Percentiles rank a stretch among this genome's conserved stretches.
These are phyloP conservation scores for Cyclotella baltica DNA, from an alignment of 108 stramenopile genomes.

Conservation along the genomic window DNA sequence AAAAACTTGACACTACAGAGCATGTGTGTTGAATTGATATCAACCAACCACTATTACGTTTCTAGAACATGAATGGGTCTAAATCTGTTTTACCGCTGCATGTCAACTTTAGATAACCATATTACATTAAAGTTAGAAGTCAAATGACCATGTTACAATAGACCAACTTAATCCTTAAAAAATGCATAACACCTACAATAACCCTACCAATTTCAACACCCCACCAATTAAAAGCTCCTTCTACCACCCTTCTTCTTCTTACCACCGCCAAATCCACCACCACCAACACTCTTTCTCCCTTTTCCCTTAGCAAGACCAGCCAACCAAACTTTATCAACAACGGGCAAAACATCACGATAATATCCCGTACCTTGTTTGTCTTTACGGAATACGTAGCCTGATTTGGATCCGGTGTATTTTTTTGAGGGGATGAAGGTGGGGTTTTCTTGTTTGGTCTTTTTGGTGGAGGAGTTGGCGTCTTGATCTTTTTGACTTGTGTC, in stretches of 20 bases:
- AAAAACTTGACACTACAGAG: too few species aligned
- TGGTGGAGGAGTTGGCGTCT: too few species aligned
- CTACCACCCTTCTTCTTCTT: slow-evolving; percentile 35
- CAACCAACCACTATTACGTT: too few species aligned
- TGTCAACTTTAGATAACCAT: too few species aligned
- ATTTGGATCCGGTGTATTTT: slow-evolving; percentile 77
- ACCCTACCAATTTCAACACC: background rate
- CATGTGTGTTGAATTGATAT: too few species aligned
- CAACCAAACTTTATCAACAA: slow-evolving; percentile 59
- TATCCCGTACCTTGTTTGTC: slow-evolving; percentile 82
- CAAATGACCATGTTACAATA: too few species aligned
- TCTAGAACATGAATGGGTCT: too few species aligned
- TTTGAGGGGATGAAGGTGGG: slow-evolving; percentile 65
- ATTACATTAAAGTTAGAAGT: too few species aligned
- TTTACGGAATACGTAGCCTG: slow-evolving; percentile 77
- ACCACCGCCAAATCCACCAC: slow-evolving; percentile 6
- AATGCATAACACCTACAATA: too few species aligned
- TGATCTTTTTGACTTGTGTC: slow-evolving; percentile 6
- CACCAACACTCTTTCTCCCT: slow-evolving; percentile 25
- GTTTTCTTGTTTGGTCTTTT: slow-evolving; percentile 28
- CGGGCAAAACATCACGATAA: slow-evolving; percentile 76
- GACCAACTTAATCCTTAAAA: too few species aligned
- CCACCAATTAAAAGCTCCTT: slow-evolving; percentile 35
- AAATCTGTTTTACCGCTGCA: too few species aligned
- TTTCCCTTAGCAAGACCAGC: slow-evolving; percentile 8